phyloP scores from a whole-genome alignment of 192 early-diverging fungal genomes.

The Dissophora globulifera region DNA sequence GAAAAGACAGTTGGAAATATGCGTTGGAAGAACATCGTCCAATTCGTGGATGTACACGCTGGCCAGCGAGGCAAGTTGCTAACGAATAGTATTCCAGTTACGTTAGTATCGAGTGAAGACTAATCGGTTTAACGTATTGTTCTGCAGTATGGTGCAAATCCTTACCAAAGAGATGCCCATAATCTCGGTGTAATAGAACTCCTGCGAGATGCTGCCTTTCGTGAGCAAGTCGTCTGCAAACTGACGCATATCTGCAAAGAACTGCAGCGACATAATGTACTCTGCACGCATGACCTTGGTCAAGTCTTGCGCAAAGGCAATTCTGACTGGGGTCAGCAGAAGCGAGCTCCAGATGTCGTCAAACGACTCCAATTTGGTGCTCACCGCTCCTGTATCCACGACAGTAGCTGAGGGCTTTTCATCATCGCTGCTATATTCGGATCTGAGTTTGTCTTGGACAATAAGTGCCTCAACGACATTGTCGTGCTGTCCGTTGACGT shows the following conservation, averaged over 20 bases:
- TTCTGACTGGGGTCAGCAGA: constrained; percentile 16
- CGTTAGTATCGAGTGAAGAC: too few relatives aligned
- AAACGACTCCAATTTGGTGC: constrained; percentile 13
- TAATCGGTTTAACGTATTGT: too few relatives aligned
- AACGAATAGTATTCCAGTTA: neutral
- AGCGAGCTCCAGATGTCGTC: constrained; percentile 52
- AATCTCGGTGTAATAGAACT: constrained; percentile 64
- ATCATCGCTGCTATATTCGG: constrained; percentile 18
- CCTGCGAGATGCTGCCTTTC: constrained; percentile 55
- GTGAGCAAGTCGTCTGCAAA: constrained; percentile 53
- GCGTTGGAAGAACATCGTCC: constrained; percentile 58
- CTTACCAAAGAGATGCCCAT: constrained; percentile 67
- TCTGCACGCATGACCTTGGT: constrained; percentile 55
- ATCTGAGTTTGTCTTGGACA: neutral
- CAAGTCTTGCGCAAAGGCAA: constrained; percentile 29
- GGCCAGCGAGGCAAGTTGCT: constrained; percentile 61
- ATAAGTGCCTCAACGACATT: constrained; percentile 14
- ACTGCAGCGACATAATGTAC: constrained; percentile 65
- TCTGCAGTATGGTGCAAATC: neutral
- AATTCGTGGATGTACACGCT: constrained; percentile 62
- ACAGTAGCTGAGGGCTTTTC: constrained; percentile 3
- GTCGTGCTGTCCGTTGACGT: too few relatives aligned
- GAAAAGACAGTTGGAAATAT: constrained; percentile 60
- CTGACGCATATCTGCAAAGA: constrained; percentile 62
- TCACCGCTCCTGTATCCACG: neutral